Evolutionary conservation across 805 yeast species (phyloP), one percentile per base, ranked within the genome.

Genomic region (Lipomyces spencermartinsiae): DNA sequence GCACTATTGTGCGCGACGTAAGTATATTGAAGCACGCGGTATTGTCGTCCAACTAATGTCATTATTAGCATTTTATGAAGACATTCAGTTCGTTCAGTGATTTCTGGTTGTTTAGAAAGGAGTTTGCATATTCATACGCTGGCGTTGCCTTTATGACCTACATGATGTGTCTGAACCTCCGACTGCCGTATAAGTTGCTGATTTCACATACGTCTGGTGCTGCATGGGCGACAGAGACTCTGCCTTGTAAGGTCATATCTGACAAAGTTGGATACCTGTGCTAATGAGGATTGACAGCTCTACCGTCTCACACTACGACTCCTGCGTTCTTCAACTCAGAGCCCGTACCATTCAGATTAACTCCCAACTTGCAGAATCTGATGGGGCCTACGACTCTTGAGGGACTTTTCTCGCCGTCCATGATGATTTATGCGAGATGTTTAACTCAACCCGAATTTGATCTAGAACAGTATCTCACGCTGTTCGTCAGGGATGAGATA

Each of bases 41-140:
- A 2, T 16, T 37, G 10, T 10, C 14, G 46, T 16, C 54, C 33
- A 53, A 58, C 66, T 29, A 9, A 16, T 35, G 22, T 5, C 5
- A 53, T 4, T 55, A 8, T 46, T 60, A 66, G 72, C 90, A 91
- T 77, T 95, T 93, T 76, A 78, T 89, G 65, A 83, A 83, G 6
- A 80, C 88, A 54, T 95, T 88, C 78, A 84, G 89, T 12, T 85
- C 87, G 67, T 96, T 89, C 77, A 97, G 91, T 78, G 98, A 94
- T 75, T 95, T 94, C 83, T 95, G 99, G 99, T 80, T 94, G 62
- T 95, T 96, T 88, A 86, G 98, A 71, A 92, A 93, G 75, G 97
- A 93, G 76, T 96, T 95, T 76, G 87, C 97, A 4, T 89, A 97
- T 34, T 97, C 93, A 78, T 95, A 94, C 79, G 98, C 98, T 4